Evolutionary conservation across 192 early-diverging fungal genomes (phyloP), one percentile per base, ranked within the genome.

Genomic region (Podila horticola): DNA sequence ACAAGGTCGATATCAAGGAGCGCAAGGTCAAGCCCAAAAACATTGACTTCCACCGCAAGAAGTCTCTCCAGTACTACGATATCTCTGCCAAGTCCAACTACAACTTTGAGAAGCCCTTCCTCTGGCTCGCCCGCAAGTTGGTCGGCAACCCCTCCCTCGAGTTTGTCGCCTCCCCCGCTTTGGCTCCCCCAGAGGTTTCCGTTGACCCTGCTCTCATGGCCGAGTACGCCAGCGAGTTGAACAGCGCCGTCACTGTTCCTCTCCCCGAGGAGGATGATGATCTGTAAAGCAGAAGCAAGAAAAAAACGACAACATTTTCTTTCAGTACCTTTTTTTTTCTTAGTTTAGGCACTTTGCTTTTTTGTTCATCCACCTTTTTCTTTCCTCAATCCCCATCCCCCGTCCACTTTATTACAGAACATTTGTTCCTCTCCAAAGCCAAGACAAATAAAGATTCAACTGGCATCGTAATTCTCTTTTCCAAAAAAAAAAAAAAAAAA

Each of bases 1-100:
- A 99, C 94, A 99, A 99, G 90, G 97, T 99, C 66, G 98, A 99
- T 86, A 95, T 99, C 88, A 99, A 99, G 94, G 98, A 99, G 87
- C 95, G 98, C 84, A 99, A 99, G 89, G 98, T 99, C 75, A 99
- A 99, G 94, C 97, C 97, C 61, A 99, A 99, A 92, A 93, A 93
- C 75, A 99, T 99, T 90, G 98, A 97, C 64, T 99, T 99, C 95
- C 98, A 99, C 91, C 91, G 98, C 82, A 99, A 99, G 92, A 98
- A 99, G 94, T 99, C 98, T 88, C 92, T 99, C 45, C 98, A 99
- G 91, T 99, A 99, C 93, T 99, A 99, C 88, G 98, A 99, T 86
- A 99, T 99, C 85, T 95, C 93, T 66, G 98, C 98, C 82, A 99
- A 99, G 92, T 92, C 90, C 84, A 99, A 99, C 93, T 99, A 99